These are phyloP conservation scores for Cadophora sp. DNA, from an alignment of 2,329 filamentous ascomycete species.

Conservation along the genomic window DNA sequence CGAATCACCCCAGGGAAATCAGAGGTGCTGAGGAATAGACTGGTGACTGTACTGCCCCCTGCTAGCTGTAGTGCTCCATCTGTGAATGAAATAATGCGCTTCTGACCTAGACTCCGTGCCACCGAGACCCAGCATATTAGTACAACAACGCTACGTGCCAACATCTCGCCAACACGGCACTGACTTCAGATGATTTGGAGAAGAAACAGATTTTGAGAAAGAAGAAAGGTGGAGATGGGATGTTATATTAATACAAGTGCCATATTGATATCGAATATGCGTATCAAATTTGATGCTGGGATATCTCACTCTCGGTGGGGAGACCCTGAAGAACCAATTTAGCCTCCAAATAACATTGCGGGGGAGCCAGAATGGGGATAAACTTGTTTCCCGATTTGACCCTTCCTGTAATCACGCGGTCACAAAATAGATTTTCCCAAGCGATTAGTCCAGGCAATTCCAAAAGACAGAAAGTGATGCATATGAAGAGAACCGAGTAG, in stretches of 20 bases:
- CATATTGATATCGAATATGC: background rate
- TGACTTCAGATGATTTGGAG: background rate
- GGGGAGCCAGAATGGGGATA: background rate
- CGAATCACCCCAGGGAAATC: constrained; percentile 29
- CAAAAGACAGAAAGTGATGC: too few species aligned
- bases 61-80: constrained; percentile 26
- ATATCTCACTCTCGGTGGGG: background rate
- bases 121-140: constrained; percentile 9
- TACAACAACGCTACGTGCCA: background rate
- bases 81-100: constrained; percentile 24
- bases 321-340: background rate
- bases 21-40: constrained; percentile 19
- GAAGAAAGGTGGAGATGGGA: background rate
- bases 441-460: too few species aligned
- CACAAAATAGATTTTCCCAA: too few species aligned
- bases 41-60: constrained; percentile 19
- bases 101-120: constrained; percentile 20
- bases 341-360: background rate
- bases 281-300: background rate
- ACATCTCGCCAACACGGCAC: background rate
- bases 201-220: background rate
- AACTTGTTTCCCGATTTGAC: too few species aligned
- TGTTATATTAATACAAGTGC: background rate
- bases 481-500: background rate
- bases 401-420: too few species aligned